Base-by-base conservation (phyloP, 169 alveolate species). In the Amoebophrya sp. region DNA sequence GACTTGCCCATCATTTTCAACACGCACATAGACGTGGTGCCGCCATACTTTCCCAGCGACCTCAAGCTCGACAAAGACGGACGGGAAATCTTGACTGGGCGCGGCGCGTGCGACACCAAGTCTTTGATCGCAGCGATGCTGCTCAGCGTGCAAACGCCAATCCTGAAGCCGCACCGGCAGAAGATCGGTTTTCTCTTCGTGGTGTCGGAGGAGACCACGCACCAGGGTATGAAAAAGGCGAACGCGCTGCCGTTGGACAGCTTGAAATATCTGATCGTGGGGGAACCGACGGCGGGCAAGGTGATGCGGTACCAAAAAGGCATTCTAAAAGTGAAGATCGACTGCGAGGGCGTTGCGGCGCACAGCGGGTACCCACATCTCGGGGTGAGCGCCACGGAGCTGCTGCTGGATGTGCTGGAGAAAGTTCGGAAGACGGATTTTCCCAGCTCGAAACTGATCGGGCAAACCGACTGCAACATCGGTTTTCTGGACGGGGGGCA, bases 311-410 rank as follows among this genome's bases (percentile, higher is more conserved):
- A 40, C 39, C 91, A 89, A 53, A 89, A 89, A 32, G 91, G 91
- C 18, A 54, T 89, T 10, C 77, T 89, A 54, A 89, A 89, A 53
- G 33, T 89, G 38, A 40, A 53, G 39, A 40, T 89, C 3, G 39
- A 40, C 0, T 40, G 77, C 23, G 10, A n/a, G 39, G 91, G 91
- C 0, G 77, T 89, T 10, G 91, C 91, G 3, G 91, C 91, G 3
- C 91, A 89, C 91, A 40, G 91, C 29, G 54, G 91, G 25, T 89
- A 89, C 77, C 91, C 91, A 29, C 91, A 89, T 53, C 66, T 89
- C 18, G 91, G 91, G 23, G 18, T 7, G 77, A 40, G 77, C 23
- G 91, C 91, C 77, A 40, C 39, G 7, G 77, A 40, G 18, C 29
- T 54, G 77, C 91, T 89, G 29, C 2, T 32, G 29, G 77, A 89